Base-by-base conservation (phyloP, 164 flowering plant genomes). In the Nymphaea colorata region DNA sequence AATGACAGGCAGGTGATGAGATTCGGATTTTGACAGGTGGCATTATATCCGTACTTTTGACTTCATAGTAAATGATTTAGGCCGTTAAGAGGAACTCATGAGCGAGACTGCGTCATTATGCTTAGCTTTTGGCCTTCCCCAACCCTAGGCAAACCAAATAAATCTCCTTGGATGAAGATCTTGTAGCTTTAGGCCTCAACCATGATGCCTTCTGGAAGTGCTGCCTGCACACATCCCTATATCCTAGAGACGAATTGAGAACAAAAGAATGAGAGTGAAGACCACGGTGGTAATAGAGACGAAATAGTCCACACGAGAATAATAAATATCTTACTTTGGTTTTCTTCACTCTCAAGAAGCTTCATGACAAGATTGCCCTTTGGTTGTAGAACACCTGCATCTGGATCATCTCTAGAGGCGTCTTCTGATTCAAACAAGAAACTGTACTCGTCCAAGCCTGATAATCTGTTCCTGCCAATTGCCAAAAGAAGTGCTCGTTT, bases 101-200 rank as follows among this genome's bases (percentile, higher is more conserved):
- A 25, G 36, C 1, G 36, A 25, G 36, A 25, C 36, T 25, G 36
- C 36, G 36, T 25, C 36, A 25, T 25, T 25, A 45, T 45, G 5
- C 11, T 45, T 45, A 45, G 53, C 53, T 45, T 10, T 45, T 5
- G 7, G 53, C 11, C 5, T 45, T 10, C 53, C 5, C 53, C 63
- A 61, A 25, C 5, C 89, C 85, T 75, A 87, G 97, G 79, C 98
- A 90, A 64, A 94, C 83, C 68, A 94, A 76, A 83, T 94, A 94
- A n/a, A 91, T 91, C 78, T 94, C 99, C 74, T 90, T 88, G 0
- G 99, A 94, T 42, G 89, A 77, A 18, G 96, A 78, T 71, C 93
- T 82, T 67, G 99, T 94, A 62, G 98, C 99, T 79, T 94, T 94
- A 42, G 99, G 99, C 81, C 99, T 79, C 79, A 94, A 74, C 91